These are phyloP conservation scores for Bremia lactucae DNA, from an alignment of 352 stramenopile species.

Conservation along the genomic window DNA sequence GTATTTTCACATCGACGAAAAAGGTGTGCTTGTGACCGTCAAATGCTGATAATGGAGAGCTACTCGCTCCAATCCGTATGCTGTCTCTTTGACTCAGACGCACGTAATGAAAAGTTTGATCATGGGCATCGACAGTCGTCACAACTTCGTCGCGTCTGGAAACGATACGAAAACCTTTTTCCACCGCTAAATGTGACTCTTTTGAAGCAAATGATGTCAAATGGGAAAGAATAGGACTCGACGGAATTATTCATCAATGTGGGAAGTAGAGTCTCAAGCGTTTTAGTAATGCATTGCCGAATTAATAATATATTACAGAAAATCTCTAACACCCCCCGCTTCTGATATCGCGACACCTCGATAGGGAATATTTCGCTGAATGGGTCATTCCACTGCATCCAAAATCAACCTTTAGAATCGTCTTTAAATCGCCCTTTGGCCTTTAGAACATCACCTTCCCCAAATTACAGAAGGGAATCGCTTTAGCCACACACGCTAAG, in stretches of 20 bases:
- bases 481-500: no score
- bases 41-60: background rate
- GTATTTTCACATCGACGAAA: background rate
- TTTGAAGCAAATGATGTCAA: slow-evolving; percentile 24
- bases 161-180: slow-evolving; percentile 33
- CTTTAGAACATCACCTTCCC: no score
- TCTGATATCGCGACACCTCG: no score
- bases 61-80: slow-evolving; percentile 16
- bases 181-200: slow-evolving; percentile 30
- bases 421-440: no score
- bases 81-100: slow-evolving; percentile 5
- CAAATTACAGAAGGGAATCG: no score
- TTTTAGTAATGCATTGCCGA: no score
- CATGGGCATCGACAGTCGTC: background rate
- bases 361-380: no score
- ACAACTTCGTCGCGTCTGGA: slow-evolving; percentile 21
- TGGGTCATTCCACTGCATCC: no score
- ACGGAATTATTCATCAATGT: background rate
- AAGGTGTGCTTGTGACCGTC: background rate
- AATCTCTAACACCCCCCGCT: no score
- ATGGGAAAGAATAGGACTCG: slow-evolving; percentile 7
- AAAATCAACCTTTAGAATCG: no score
- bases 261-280: background rate
- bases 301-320: no score
- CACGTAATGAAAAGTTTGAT: slow-evolving; percentile 1